A percentile compares a stretch with the other conserved stretches of the same genome.
Conservation (phyloP, 495 filamentous ascomycete species). For the Daldinia loculata region DNA sequence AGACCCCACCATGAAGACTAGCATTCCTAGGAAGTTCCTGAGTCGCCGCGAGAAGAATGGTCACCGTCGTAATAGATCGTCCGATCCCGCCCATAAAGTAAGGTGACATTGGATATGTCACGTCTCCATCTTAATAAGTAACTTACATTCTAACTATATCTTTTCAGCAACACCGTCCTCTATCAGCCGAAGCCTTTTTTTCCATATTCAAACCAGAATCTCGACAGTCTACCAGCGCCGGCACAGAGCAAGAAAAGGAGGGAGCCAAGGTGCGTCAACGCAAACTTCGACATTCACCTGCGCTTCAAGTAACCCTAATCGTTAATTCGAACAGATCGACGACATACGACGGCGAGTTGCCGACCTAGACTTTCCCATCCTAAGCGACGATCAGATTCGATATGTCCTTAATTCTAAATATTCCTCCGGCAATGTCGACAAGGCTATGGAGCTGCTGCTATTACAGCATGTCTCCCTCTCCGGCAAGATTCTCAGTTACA, state of each 20-base stretch:
- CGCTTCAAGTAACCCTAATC: conserved; percentile 15
- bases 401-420: conserved; percentile 73
- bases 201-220: conserved; percentile 66
- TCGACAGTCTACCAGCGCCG: conserved; percentile 60
- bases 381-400: conserved; percentile 70
- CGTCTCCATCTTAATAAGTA: conserved; percentile 23
- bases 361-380: conserved; percentile 59
- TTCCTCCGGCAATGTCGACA: conserved; percentile 74
- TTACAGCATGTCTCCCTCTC: conserved; percentile 81
- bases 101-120: conserved; percentile 37
- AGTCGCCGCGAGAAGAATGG: conserved; percentile 75
- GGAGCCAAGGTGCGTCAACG: conserved; percentile 49
- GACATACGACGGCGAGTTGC: conserved; percentile 61
- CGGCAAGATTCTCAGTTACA: conserved; percentile 78
- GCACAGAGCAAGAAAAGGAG: conserved; percentile 59
- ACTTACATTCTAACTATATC: conserved; percentile 26
- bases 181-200: conserved; percentile 56
- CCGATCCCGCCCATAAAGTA: conserved; percentile 61
- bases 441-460: conserved; percentile 76
- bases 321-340: conserved; percentile 59
- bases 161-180: conserved; percentile 48
- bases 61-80: conserved; percentile 58
- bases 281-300: conserved; percentile 1
- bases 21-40: conserved; percentile 64
- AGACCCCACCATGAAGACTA: conserved; percentile 50